Percentiles rank a stretch among this genome's conserved stretches.
phyloP scores from a whole-genome alignment of 73 alveolate genomes.

The Symbiodinium pilosum region DNA sequence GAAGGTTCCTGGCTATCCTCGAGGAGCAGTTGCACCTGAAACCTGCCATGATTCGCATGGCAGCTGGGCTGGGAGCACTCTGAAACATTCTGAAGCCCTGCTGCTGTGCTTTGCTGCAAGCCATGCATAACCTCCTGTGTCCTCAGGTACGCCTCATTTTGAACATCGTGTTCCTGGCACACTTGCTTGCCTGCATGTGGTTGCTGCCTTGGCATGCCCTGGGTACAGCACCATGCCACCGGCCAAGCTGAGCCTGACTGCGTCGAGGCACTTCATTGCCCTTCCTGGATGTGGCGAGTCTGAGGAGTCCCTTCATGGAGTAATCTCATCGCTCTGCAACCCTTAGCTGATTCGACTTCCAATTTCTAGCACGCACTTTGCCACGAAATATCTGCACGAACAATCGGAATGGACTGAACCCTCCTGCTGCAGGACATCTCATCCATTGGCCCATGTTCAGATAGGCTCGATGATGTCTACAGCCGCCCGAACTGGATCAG shows the following conservation, averaged over 20 bases:
- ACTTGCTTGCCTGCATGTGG: conserved; percentile 91
- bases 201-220: neutral
- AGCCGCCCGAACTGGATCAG: conserved; percentile 73
- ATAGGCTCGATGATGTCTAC: neutral
- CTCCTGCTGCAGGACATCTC: conserved; percentile 1
- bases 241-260: neutral
- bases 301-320: conserved; percentile 31
- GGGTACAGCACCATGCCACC: no score
- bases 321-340: no score
- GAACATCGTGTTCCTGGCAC: conserved; percentile 84
- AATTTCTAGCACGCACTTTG: no score
- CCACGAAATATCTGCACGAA: no score
- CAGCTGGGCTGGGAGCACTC: no score
- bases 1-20: conserved; percentile 58
- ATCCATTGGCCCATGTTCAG: conserved; percentile 56
- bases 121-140: no score
- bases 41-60: conserved; percentile 92
- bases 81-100: no score
- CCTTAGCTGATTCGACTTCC: no score
- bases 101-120: no score
- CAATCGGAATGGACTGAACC: no score
- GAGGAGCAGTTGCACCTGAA: conserved; percentile 79
- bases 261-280: conserved; percentile 78
- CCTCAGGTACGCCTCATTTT: conserved; percentile 69
- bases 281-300: conserved; percentile 77